A percentile compares a stretch with the other conserved stretches of the same genome.
These are phyloP conservation scores for Fusarium anthophilum DNA, from an alignment of 2,329 filamentous ascomycete species.

Conservation along the genomic window DNA sequence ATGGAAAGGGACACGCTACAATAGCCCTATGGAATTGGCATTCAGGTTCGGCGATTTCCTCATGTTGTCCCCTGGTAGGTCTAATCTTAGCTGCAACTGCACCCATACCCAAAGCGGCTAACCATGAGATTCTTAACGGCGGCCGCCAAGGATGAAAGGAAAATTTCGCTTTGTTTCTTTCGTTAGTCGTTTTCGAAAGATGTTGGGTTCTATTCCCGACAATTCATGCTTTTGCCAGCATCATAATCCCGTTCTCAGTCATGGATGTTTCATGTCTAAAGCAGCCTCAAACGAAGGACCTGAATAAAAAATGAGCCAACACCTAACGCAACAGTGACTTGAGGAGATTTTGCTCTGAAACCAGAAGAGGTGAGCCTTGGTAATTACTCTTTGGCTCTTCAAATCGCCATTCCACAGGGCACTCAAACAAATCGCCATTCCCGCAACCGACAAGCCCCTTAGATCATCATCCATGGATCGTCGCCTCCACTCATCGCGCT, in stretches of 20 bases:
- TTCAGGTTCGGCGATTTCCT: conserved; percentile 28
- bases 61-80: conserved; percentile 11
- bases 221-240: background rate
- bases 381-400: background rate
- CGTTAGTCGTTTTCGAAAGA: background rate
- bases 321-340: background rate
- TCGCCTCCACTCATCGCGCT: conserved; percentile 1
- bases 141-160: conserved; percentile 4
- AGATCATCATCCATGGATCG: conserved; percentile 13
- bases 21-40: conserved; percentile 16
- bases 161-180: background rate
- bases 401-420: background rate
- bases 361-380: background rate
- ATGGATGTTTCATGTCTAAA: conserved; percentile 14
- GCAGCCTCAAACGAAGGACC: background rate
- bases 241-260: background rate
- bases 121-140: conserved; percentile 3
- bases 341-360: background rate
- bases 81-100: conserved; percentile 14
- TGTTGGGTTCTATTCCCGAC: conserved; percentile 12
- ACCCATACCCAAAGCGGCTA: conserved; percentile 25
- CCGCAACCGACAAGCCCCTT: conserved; percentile 16
- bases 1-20: background rate
- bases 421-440: conserved; percentile 6
- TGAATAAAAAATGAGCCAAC: background rate